Conservation (phyloP, 202 grass and related monocot species). For the Carex arenaria region DNA sequence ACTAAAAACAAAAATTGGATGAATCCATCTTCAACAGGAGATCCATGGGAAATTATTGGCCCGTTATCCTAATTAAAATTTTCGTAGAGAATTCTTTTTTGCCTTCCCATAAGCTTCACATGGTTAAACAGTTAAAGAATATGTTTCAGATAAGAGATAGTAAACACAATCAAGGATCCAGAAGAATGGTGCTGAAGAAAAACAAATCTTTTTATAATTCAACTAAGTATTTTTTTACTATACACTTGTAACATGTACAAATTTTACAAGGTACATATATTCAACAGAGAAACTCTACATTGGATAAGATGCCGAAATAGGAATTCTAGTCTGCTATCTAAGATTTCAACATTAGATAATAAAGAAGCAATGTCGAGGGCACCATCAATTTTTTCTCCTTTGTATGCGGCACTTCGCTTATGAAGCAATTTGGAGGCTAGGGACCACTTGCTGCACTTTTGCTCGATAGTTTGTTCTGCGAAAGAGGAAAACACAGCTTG, state of each 20-base stretch:
- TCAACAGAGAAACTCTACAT: constrained; percentile 62
- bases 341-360: constrained; percentile 29
- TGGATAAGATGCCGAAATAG: constrained; percentile 65
- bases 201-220: not conserved
- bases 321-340: constrained; percentile 40
- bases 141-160: not conserved
- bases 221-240: not conserved
- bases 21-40: no score
- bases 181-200: not conserved
- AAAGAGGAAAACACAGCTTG: constrained; percentile 34
- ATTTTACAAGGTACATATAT: constrained; percentile 48
- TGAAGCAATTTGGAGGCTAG: constrained; percentile 29
- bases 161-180: not conserved
- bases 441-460: constrained; percentile 34
- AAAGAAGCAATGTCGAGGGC: constrained; percentile 28
- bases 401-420: constrained; percentile 32
- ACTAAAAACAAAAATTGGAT: no score
- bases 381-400: constrained; percentile 35
- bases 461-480: constrained; percentile 13
- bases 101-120: no score
- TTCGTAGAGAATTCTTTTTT: no score
- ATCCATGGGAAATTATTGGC: no score
- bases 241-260: constrained; percentile 12
- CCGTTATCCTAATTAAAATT: no score
- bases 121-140: no score